Conservation (phyloP, 768 basidiomycete genomes). For the Leccinum broughii region DNA sequence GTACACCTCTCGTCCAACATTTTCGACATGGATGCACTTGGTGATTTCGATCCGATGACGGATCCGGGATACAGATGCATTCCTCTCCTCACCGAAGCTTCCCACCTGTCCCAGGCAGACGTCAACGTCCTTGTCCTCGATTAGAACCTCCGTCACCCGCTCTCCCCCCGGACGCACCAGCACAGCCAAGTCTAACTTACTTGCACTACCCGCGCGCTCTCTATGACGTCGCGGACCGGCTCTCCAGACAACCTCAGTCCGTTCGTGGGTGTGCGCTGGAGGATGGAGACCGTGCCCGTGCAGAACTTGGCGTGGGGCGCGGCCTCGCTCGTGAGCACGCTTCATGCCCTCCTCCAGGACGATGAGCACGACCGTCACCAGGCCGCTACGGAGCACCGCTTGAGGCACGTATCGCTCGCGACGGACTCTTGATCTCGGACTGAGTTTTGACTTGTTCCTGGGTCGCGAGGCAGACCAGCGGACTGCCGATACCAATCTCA, state of each 20-base stretch:
- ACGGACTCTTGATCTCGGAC: constrained; percentile 48
- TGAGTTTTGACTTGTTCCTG: background rate
- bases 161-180: constrained; percentile 31
- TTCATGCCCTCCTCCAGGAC: constrained; percentile 37
- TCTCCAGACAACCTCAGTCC: constrained; percentile 37
- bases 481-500: too few species aligned
- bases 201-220: constrained; percentile 48
- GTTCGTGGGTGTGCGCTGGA: constrained; percentile 57
- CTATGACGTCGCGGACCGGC: constrained; percentile 38
- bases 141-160: constrained; percentile 51
- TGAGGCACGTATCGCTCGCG: constrained; percentile 53
- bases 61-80: constrained; percentile 9
- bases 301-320: constrained; percentile 36
- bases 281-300: constrained; percentile 50
- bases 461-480: too few species aligned
- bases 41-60: constrained; percentile 13
- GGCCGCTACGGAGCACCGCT: background rate
- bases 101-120: constrained; percentile 21
- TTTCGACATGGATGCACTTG: background rate
- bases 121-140: constrained; percentile 51
- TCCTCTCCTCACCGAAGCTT: constrained; percentile 8
- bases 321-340: constrained; percentile 42
- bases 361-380: constrained; percentile 20
- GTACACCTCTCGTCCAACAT: constrained; percentile 17
- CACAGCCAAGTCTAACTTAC: background rate